Base-by-base conservation (phyloP, 1,284 basidiomycete genomes). In the Cryptococcus maquisensis region DNA sequence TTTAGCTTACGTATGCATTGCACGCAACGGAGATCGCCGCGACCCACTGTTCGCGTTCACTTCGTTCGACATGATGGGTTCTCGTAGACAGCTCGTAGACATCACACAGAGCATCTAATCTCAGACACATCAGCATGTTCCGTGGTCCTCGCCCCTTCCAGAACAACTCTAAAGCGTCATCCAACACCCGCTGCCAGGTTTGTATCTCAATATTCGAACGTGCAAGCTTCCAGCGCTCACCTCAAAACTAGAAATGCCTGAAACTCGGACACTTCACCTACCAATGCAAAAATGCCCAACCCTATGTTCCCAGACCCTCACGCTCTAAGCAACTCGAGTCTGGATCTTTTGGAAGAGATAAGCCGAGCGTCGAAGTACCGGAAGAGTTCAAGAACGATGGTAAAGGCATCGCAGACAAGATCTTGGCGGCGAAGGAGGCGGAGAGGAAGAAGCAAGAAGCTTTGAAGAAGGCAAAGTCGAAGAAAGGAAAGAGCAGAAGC, bases 181-280 rank as follows among this genome's bases (percentile, higher is more conserved):
- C 72, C 4, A 71, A 66, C 49, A 73, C 72, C 21, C 65, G 69
- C 5, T 77, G 75, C 53, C 75, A 77, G 54, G 75, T 76, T 28
- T 46, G 70, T 56, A 36, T 37, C 42, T 51, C 32, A 15, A 24
- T 47, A 8, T 46, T 20, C 20, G 9, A 12, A 16, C 24, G 28
- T 43, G 18, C 20, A 16, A n/a, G 15, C 16, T 21, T 42, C 16
- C 7, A 23, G 15, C 43, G 18, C 26, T 54, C 40, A 54, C 35
- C 26, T 47, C 37, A 40, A 35, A 35, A 35, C n/a, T 49, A 74
- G 71, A 69, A 68, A 70, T 74, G 72, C 61, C 69, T 72, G 18
- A 70, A 73, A 47, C 57, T 66, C 36, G 73, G 73, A 3, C 73
- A 77, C 63, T 66, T 70, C 56, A 76, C 76, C 5, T 78, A 74